A percentile compares a stretch with the other conserved stretches of the same genome.
These are phyloP conservation scores for Inga leiocalycina DNA, from an alignment of 306 rosid species.

Conservation along the genomic window DNA sequence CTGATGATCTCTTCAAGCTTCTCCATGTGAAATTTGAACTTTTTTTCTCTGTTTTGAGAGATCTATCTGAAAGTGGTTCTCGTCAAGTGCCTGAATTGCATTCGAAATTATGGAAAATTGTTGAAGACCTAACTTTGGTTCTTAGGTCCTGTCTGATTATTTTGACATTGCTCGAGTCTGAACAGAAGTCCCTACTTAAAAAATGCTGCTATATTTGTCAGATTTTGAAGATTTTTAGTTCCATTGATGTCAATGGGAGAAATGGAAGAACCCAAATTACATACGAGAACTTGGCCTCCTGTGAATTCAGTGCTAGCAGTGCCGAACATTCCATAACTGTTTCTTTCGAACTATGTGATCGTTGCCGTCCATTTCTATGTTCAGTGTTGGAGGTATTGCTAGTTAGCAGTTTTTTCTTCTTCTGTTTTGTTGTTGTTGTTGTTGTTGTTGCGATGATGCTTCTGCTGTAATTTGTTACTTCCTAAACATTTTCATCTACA, in stretches of 20 bases:
- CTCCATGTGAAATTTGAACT: conserved; percentile 44
- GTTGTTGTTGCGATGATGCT: neutral
- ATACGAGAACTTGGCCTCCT: conserved; percentile 46
- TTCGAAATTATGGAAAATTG: conserved; percentile 40
- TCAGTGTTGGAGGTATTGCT: conserved; percentile 68
- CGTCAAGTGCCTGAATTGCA: conserved; percentile 17
- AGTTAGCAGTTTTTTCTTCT: too few species aligned
- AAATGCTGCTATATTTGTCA: conserved; percentile 44
- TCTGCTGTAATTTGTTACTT: neutral
- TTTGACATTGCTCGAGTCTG: conserved; percentile 46
- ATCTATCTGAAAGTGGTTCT: conserved; percentile 13
- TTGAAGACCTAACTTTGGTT: conserved; percentile 50
- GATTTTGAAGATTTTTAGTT: conserved; percentile 42
- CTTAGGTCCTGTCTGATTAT: conserved; percentile 63
- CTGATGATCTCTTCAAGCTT: conserved; percentile 50
- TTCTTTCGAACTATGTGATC: conserved; percentile 49
- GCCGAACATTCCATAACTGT: neutral
- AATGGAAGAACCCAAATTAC: conserved; percentile 28
- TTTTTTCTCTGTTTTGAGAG: conserved; percentile 38
- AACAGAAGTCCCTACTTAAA: conserved; percentile 38
- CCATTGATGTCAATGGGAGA: conserved; percentile 32
- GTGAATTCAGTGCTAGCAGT: conserved; percentile 26
- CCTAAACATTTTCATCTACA: neutral
- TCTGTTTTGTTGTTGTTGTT: neutral
- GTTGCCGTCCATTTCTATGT: conserved; percentile 56